phyloP scores from a whole-genome alignment of 2,329 filamentous ascomycete species.

The Colletotrichum sp. region DNA sequence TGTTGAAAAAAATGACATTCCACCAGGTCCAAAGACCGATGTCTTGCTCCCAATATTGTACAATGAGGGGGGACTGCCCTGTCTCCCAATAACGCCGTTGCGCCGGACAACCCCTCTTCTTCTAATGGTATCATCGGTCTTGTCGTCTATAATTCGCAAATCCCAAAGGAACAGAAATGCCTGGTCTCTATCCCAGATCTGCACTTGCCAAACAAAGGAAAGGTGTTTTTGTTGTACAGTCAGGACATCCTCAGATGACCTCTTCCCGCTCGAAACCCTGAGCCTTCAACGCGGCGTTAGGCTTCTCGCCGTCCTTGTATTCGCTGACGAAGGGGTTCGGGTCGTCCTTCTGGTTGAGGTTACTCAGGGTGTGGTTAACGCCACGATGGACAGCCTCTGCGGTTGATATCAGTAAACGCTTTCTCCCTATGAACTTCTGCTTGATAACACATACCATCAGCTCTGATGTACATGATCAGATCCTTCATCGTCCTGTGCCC shows the following conservation, averaged over 20 bases:
- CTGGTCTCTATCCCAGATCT: background rate
- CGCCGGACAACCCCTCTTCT: background rate
- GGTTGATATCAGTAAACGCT: background rate
- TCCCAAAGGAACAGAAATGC: background rate
- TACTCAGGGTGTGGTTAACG: constrained; percentile 94
- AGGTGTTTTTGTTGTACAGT: background rate
- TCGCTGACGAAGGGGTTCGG: constrained; percentile 90
- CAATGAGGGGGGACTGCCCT: constrained; percentile 3
- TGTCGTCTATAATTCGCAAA: background rate
- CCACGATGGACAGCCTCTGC: constrained; percentile 85
- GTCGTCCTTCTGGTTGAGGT: constrained; percentile 83
- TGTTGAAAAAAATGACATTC: background rate
- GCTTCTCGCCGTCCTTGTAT: constrained; percentile 75
- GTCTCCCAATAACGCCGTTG: constrained; percentile 1
- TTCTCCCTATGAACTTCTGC: too few species aligned
- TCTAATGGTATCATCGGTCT: constrained; percentile 17
- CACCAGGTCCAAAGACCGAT: background rate
- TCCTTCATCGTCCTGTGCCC: constrained; percentile 83
- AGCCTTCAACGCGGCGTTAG: constrained; percentile 69
- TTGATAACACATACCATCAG: constrained; percentile 52
- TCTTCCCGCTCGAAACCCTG: constrained; percentile 86
- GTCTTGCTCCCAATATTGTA: constrained; percentile 1
- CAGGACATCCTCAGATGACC: constrained; percentile 59
- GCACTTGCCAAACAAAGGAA: background rate
- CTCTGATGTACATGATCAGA: constrained; percentile 84